Percentiles rank a stretch among this genome's conserved stretches.
These are phyloP conservation scores for Auricularia heimuer DNA, from an alignment of 768 basidiomycete genomes.

Conservation along the genomic window DNA sequence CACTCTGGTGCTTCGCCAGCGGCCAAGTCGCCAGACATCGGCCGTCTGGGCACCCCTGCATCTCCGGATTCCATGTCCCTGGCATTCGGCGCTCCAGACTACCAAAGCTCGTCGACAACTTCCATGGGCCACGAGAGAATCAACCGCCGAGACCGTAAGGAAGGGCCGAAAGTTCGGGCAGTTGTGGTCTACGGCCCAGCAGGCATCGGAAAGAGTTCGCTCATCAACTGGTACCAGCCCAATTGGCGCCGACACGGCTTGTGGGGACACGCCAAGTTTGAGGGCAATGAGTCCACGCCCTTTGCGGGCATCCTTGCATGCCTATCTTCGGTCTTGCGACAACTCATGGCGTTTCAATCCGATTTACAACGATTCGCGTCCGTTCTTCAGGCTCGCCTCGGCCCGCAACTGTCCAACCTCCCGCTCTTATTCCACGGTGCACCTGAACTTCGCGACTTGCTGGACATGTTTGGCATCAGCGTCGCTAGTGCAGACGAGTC, in stretches of 20 bases:
- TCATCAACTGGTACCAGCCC: constrained; percentile 59
- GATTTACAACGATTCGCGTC: constrained; percentile 59
- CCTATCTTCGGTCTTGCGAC: constrained; percentile 60
- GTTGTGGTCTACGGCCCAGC: not conserved
- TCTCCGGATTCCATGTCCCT: not conserved
- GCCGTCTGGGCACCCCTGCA: not conserved
- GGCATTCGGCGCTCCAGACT: not conserved
- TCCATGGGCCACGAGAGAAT: not conserved
- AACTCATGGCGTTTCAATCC: constrained; percentile 64
- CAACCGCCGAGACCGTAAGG: not conserved
- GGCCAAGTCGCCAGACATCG: not conserved
- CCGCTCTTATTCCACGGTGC: constrained; percentile 63
- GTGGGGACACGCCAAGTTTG: constrained; percentile 72
- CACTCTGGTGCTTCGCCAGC: not conserved
- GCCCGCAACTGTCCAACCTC: constrained; percentile 60
- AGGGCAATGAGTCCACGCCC: constrained; percentile 53
- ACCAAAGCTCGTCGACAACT: not conserved
- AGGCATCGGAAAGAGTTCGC: constrained; percentile 64
- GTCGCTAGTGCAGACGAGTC: constrained; percentile 43
- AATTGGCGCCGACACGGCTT: constrained; percentile 66
- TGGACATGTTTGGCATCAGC: constrained; percentile 43
- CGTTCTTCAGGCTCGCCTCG: constrained; percentile 47
- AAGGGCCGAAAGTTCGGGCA: not conserved
- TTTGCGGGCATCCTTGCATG: constrained; percentile 59
- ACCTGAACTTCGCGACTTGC: constrained; percentile 57